These are phyloP conservation scores for Colletotrichum sp. DNA, from an alignment of 2,329 filamentous ascomycete species.

Conservation along the genomic window DNA sequence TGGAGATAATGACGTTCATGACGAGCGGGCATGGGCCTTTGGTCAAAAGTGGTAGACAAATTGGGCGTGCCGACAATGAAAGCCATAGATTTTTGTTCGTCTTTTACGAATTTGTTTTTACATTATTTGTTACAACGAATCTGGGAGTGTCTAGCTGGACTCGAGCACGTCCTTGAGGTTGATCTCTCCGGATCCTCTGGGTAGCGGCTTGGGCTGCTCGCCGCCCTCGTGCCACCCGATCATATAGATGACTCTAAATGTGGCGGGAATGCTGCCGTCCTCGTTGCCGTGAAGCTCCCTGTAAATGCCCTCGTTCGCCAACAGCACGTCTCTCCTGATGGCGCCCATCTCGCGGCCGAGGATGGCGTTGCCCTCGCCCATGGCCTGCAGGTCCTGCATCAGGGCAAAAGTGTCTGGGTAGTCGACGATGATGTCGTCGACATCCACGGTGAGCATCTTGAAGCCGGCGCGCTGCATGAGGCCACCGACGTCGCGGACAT, in stretches of 20 bases:
- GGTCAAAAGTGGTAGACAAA: neutral
- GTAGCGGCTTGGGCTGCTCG: slow-evolving; percentile 79
- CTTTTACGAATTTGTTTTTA: neutral
- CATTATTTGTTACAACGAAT: neutral
- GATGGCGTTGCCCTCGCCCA: slow-evolving; percentile 94
- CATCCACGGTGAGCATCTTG: slow-evolving; percentile 93
- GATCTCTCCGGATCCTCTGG: slow-evolving; percentile 83
- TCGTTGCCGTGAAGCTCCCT: slow-evolving; percentile 83
- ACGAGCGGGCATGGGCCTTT: neutral
- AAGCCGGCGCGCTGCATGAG: slow-evolving; percentile 88
- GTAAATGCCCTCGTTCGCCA: slow-evolving; percentile 91
- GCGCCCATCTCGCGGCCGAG: slow-evolving; percentile 81
- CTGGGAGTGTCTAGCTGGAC: slow-evolving; percentile 38
- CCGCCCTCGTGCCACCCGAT: slow-evolving; percentile 94
- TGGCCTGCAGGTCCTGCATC: slow-evolving; percentile 93
- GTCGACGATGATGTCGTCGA: slow-evolving; percentile 96
- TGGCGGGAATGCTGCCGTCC: slow-evolving; percentile 81
- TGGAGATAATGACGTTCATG: slow-evolving; percentile 16
- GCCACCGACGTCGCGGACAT: slow-evolving; percentile 90
- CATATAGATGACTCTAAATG: slow-evolving; percentile 96
- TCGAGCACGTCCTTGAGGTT: slow-evolving; percentile 84
- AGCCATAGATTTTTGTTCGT: slow-evolving; percentile 17
- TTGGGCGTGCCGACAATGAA: slow-evolving; percentile 13
- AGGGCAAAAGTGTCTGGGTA: slow-evolving; percentile 89
- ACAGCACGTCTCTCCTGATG: slow-evolving; percentile 80